Evolutionary conservation across 2,329 filamentous ascomycete genomes (phyloP).

Genomic region (Fusarium nematophilum): DNA sequence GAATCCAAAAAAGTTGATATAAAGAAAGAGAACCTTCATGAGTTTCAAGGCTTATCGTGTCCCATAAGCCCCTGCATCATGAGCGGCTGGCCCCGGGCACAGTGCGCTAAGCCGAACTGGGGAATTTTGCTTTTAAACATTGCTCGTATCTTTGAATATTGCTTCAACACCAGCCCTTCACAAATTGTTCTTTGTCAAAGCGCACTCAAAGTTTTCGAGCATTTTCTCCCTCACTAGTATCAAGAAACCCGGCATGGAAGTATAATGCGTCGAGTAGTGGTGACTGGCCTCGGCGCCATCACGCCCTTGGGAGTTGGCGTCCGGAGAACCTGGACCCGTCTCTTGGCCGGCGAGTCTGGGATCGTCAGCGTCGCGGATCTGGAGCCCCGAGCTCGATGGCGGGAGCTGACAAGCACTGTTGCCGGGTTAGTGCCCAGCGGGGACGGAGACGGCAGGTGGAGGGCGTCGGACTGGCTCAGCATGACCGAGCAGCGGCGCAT

Average conservation of each 20-base stretch:
- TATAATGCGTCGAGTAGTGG: conserved; percentile 78
- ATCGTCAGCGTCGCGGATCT: conserved; percentile 77
- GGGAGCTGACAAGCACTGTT: conserved; percentile 82
- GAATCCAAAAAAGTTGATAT: background rate
- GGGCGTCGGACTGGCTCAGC: conserved; percentile 64
- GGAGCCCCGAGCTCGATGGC: conserved; percentile 69
- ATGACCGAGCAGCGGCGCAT: conserved; percentile 76
- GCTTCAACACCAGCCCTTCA: conserved; percentile 9
- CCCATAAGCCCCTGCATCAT: conserved; percentile 14
- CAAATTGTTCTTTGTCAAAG: background rate
- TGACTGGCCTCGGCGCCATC: conserved; percentile 84
- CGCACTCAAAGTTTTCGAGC: background rate
- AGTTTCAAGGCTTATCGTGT: conserved; percentile 26
- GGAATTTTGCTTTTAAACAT: conserved; percentile 13
- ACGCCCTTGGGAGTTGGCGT: conserved; percentile 86
- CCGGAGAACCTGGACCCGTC: conserved; percentile 80
- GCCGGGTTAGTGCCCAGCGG: conserved; percentile 80
- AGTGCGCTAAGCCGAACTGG: conserved; percentile 37
- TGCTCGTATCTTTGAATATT: no score
- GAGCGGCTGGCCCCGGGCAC: background rate
- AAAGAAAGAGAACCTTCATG: background rate
- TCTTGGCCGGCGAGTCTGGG: conserved; percentile 83
- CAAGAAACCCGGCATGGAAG: conserved; percentile 51
- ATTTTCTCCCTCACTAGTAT: background rate
- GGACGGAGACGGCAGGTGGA: conserved; percentile 59